phyloP scores from a whole-genome alignment of 768 basidiomycete species.

The Suillus decipiens region DNA sequence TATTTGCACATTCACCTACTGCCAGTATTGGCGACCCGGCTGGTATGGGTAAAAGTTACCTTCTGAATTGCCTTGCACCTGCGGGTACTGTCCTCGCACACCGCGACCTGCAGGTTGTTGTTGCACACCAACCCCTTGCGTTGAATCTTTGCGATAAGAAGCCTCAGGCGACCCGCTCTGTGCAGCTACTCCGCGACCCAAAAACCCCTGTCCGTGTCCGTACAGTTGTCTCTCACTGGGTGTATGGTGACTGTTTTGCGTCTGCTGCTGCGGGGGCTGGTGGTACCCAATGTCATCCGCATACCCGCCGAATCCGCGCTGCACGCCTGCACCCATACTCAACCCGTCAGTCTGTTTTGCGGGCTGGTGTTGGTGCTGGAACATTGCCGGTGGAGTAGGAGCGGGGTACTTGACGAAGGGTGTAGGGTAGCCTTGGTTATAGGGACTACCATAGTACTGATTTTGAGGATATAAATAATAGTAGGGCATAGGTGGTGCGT shows the following conservation, averaged over 20 bases:
- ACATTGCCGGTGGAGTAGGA: conserved; percentile 52
- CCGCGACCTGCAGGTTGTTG: conserved; percentile 44
- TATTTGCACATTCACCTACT: conserved; percentile 27
- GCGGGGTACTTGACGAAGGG: conserved; percentile 78
- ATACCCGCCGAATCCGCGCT: conserved; percentile 34
- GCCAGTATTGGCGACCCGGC: conserved; percentile 60
- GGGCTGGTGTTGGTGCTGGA: conserved; percentile 30
- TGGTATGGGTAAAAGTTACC: conserved; percentile 75
- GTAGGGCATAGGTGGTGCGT: conserved; percentile 62
- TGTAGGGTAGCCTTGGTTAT: conserved; percentile 63
- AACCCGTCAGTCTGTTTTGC: conserved; percentile 53
- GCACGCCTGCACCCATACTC: conserved; percentile 38
- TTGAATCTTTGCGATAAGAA: conserved; percentile 40
- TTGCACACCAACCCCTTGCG: conserved; percentile 36
- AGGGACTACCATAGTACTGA: conserved; percentile 75
- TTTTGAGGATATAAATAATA: conserved; percentile 74
- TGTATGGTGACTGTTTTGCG: conserved; percentile 35
- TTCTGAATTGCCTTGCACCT: conserved; percentile 51
- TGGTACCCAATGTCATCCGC: conserved; percentile 52
- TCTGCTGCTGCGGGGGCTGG: conserved; percentile 57
- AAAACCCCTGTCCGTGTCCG: conserved; percentile 4
- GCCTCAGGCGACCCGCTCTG: conserved; percentile 59
- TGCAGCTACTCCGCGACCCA: conserved; percentile 36
- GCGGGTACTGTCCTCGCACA: conserved; percentile 42
- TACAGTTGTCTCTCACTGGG: conserved; percentile 7